These are phyloP conservation scores for Ascochyta clinopodiicola DNA, from an alignment of 2,329 filamentous ascomycete species.

Conservation along the genomic window DNA sequence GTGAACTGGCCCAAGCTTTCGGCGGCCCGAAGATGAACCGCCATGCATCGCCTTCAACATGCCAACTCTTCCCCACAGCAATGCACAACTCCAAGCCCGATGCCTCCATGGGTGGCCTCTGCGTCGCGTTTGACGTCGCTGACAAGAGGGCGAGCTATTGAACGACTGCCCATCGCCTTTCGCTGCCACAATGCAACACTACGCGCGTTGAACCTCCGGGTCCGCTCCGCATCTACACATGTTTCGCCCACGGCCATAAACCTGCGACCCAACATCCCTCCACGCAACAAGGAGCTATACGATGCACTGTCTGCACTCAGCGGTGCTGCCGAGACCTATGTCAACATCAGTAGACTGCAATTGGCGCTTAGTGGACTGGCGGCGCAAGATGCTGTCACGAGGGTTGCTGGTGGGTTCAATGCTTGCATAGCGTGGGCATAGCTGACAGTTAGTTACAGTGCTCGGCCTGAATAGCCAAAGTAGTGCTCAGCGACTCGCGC, in stretches of 20 bases:
- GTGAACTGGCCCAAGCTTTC: slow-evolving; percentile 7
- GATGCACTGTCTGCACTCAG: slow-evolving; percentile 66
- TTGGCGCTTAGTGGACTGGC: slow-evolving; percentile 72
- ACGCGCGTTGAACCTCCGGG: slow-evolving; percentile 24
- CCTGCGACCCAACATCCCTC: slow-evolving; percentile 59
- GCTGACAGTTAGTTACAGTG: slow-evolving; percentile 47
- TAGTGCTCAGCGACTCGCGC: slow-evolving; percentile 70
- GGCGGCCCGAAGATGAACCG: slow-evolving; percentile 35
- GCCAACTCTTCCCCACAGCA: slow-evolving; percentile 19
- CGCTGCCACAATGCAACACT: slow-evolving; percentile 36
- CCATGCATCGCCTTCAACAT: slow-evolving; percentile 32
- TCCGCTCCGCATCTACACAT: slow-evolving; percentile 50
- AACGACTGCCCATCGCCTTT: slow-evolving; percentile 30
- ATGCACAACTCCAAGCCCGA: slow-evolving; percentile 44
- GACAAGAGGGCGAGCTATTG: slow-evolving; percentile 36
- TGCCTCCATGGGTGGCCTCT: slow-evolving; percentile 52
- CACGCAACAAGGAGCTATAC: slow-evolving; percentile 64
- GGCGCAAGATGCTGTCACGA: slow-evolving; percentile 59
- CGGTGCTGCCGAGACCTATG: slow-evolving; percentile 64
- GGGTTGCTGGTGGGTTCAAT: slow-evolving; percentile 59
- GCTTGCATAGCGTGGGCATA: not conserved
- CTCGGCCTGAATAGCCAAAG: slow-evolving; percentile 58
- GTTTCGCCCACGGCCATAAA: slow-evolving; percentile 62
- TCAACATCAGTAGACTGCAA: slow-evolving; percentile 74
- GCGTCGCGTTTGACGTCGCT: slow-evolving; percentile 41